Evolutionary conservation across 2,329 filamentous ascomycete species (phyloP).

Genomic region (Epichloe glyceriae): DNA sequence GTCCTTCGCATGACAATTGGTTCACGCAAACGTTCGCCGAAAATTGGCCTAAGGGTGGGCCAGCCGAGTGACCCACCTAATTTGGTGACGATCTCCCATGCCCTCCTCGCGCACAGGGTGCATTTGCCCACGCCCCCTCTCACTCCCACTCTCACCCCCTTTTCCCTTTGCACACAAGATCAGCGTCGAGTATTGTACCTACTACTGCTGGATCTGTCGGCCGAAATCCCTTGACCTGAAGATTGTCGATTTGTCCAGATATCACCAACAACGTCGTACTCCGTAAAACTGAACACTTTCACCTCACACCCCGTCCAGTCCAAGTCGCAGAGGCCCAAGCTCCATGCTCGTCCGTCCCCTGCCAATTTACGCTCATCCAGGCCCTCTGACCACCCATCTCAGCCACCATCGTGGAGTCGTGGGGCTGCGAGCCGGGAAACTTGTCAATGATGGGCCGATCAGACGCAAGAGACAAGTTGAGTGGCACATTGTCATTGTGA

Average conservation of each 20-base stretch:
- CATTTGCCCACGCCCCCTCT: not conserved
- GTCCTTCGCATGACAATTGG: not conserved
- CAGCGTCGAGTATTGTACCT: not conserved
- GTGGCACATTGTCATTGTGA: too few species aligned
- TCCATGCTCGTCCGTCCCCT: not conserved
- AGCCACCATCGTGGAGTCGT: not conserved
- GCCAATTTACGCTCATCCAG: not conserved
- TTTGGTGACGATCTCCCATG: slow-evolving; percentile 3
- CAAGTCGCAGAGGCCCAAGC: not conserved
- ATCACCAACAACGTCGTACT: not conserved
- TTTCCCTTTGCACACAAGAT: not conserved
- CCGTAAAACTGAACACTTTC: not conserved
- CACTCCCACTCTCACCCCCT: not conserved
- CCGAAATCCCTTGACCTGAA: slow-evolving; percentile 2
- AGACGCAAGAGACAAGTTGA: too few species aligned
- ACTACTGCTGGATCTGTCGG: slow-evolving; percentile 1
- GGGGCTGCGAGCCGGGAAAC: slow-evolving; percentile 1
- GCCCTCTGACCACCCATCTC: not conserved
- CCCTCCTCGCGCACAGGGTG: not conserved
- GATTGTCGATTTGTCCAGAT: not conserved
- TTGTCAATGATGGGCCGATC: not conserved
- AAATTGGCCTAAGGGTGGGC: slow-evolving; percentile 2
- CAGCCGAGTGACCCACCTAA: not conserved
- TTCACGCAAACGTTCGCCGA: slow-evolving; percentile 1
- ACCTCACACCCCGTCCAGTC: not conserved